A percentile compares a stretch with the other conserved stretches of the same genome.
Evolutionary conservation across 1,139 yeast genomes (phyloP).

Genomic region (Yamadazyma friedrichii): DNA sequence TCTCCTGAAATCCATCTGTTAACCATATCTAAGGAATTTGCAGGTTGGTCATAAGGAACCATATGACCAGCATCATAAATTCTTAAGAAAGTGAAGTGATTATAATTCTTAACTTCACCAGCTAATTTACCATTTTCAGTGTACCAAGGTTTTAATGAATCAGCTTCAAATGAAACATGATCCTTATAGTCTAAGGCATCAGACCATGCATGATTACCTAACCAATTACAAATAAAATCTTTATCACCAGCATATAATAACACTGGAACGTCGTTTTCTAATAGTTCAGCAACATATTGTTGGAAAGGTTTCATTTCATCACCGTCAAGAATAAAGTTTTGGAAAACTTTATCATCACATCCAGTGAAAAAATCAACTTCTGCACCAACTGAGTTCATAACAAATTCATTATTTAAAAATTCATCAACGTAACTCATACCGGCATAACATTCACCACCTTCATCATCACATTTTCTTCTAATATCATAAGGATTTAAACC

Average conservation of each 20-base stretch:
- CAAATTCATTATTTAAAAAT: constrained; percentile 34
- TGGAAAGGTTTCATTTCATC: constrained; percentile 89
- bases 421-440: constrained; percentile 33
- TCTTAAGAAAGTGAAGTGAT: constrained; percentile 46
- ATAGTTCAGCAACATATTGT: constrained; percentile 61
- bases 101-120: constrained; percentile 47
- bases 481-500: constrained; percentile 95
- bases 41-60: constrained; percentile 52
- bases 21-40: constrained; percentile 44
- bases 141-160: constrained; percentile 42
- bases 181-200: constrained; percentile 66
- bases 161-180: constrained; percentile 46
- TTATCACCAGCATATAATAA: constrained; percentile 83
- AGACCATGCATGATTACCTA: constrained; percentile 81
- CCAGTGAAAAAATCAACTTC: constrained; percentile 82
- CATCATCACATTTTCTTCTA: constrained; percentile 76
- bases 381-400: constrained; percentile 80
- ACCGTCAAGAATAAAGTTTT: constrained; percentile 80
- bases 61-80: constrained; percentile 50
- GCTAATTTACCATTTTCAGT: constrained; percentile 34
- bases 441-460: constrained; percentile 65
- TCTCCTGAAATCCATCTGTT: constrained; percentile 38
- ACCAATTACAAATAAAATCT: constrained; percentile 84
- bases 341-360: constrained; percentile 81
- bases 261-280: constrained; percentile 63